Conservation (phyloP, 2,329 filamentous ascomycete species). For the Fusarium subtropicale region DNA sequence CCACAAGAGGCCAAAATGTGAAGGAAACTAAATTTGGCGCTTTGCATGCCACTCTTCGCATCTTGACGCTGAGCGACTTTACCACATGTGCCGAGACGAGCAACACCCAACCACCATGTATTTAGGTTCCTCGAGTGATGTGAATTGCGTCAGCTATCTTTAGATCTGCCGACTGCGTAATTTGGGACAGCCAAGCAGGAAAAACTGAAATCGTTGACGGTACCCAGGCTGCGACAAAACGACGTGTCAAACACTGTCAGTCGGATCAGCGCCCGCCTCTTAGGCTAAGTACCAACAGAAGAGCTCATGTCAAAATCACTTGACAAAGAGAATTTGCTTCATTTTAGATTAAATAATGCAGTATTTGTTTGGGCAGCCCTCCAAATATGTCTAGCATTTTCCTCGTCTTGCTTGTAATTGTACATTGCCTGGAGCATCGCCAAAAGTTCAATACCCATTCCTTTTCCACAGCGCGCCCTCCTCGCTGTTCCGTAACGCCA, state of each 20-base stretch:
- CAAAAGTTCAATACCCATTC: constrained; percentile 18
- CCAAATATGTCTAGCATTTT: constrained; percentile 27
- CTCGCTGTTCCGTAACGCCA: constrained; percentile 47
- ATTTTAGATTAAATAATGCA: constrained; percentile 1
- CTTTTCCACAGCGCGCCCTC: constrained; percentile 37
- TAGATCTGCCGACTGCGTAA: constrained; percentile 8
- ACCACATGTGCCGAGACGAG: neutral
- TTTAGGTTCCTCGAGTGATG: constrained; percentile 26
- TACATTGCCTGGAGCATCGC: constrained; percentile 29
- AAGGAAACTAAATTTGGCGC: neutral
- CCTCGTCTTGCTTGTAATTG: constrained; percentile 19
- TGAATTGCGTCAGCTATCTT: constrained; percentile 28
- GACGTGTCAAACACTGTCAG: constrained; percentile 1
- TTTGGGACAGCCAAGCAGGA: constrained; percentile 15
- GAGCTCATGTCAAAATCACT: neutral
- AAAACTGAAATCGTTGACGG: constrained; percentile 9
- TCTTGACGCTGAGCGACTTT: constrained; percentile 1
- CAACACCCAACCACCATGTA: constrained; percentile 12
- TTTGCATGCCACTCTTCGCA: constrained; percentile 5
- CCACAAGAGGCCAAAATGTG: neutral
- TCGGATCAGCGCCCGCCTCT: constrained; percentile 1
- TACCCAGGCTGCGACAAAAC: constrained; percentile 27
- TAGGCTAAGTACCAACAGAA: neutral
- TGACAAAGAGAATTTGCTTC: neutral
- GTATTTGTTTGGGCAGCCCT: constrained; percentile 18